A percentile compares a stretch with the other conserved stretches of the same genome.
Conservation (phyloP, 768 basidiomycete genomes). For the Melanogaster broomeanus region DNA sequence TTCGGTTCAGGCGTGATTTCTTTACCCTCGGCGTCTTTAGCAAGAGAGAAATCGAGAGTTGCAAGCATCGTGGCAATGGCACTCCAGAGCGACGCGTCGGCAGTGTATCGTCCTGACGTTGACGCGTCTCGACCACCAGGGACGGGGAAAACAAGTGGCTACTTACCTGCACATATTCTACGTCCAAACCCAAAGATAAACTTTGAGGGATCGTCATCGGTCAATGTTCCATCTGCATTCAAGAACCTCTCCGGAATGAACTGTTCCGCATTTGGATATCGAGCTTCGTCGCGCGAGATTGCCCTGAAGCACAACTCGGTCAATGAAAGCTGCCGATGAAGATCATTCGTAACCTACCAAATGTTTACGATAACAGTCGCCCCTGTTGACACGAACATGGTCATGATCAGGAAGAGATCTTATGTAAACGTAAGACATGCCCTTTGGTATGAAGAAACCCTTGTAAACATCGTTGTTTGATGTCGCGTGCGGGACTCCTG, state of each 20-base stretch:
- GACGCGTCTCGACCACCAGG: too few relatives aligned
- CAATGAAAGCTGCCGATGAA: background rate
- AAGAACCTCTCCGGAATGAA: conserved; percentile 17
- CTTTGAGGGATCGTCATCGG: conserved; percentile 3
- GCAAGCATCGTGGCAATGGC: conserved; percentile 20
- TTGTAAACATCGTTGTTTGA: conserved; percentile 42
- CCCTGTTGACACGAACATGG: conserved; percentile 1
- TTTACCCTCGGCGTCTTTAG: conserved; percentile 8
- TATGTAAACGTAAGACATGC: conserved; percentile 13
- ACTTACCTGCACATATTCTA: too few relatives aligned
- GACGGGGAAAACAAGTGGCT: too few relatives aligned
- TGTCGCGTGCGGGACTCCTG: conserved; percentile 21
- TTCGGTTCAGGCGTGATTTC: too few relatives aligned
- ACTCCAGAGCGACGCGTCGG: conserved; percentile 6
- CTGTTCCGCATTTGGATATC: conserved; percentile 6
- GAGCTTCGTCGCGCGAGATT: conserved; percentile 11
- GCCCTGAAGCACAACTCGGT: background rate
- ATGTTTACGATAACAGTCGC: conserved; percentile 6
- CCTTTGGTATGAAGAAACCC: conserved; percentile 53
- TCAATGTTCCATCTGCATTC: conserved; percentile 6
- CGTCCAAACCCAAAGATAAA: conserved; percentile 10
- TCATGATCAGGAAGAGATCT: background rate
- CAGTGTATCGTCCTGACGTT: conserved; percentile 8
- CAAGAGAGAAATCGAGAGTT: conserved; percentile 15
- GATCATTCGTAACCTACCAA: background rate